Evolutionary conservation across 805 yeast genomes (phyloP).

Genomic region (Metschnikowia aberdeeniae): DNA sequence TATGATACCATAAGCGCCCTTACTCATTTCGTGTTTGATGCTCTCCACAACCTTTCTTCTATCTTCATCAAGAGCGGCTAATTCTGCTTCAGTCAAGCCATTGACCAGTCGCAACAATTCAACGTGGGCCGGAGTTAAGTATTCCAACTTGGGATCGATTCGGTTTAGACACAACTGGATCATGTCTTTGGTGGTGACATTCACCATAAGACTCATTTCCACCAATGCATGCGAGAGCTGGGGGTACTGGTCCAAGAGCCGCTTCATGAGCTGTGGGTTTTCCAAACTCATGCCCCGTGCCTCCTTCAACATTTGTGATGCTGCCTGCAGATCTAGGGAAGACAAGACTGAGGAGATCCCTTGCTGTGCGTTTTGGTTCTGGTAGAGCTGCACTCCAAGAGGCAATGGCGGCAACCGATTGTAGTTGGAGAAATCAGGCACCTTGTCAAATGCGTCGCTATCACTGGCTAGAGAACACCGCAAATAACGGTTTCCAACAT

Average conservation of each 20-base stretch:
- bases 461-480: slow-evolving; percentile 74
- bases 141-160: slow-evolving; percentile 25
- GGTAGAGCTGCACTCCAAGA: slow-evolving; percentile 38
- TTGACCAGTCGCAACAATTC: slow-evolving; percentile 27
- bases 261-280: slow-evolving; percentile 55
- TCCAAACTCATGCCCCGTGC: slow-evolving; percentile 24
- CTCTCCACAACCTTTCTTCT: slow-evolving; percentile 15
- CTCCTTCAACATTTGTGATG: slow-evolving; percentile 44
- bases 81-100: slow-evolving; percentile 27
- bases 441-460: slow-evolving; percentile 16
- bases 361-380: slow-evolving; percentile 37
- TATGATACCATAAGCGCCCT: slow-evolving; percentile 23
- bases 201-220: slow-evolving; percentile 50
- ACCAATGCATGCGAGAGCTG: slow-evolving; percentile 81
- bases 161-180: slow-evolving; percentile 36
- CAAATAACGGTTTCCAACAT: slow-evolving; percentile 65
- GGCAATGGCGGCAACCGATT: slow-evolving; percentile 38
- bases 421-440: slow-evolving; percentile 18
- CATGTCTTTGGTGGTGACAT: slow-evolving; percentile 32
- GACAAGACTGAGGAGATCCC: slow-evolving; percentile 41
- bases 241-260: slow-evolving; percentile 64
- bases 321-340: slow-evolving; percentile 44
- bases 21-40: slow-evolving; percentile 19
- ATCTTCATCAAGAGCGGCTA: slow-evolving; percentile 24
- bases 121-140: slow-evolving; percentile 32